Base-by-base conservation (phyloP, 2,329 filamentous ascomycete genomes). In the Neocatenulostroma microsporum region DNA sequence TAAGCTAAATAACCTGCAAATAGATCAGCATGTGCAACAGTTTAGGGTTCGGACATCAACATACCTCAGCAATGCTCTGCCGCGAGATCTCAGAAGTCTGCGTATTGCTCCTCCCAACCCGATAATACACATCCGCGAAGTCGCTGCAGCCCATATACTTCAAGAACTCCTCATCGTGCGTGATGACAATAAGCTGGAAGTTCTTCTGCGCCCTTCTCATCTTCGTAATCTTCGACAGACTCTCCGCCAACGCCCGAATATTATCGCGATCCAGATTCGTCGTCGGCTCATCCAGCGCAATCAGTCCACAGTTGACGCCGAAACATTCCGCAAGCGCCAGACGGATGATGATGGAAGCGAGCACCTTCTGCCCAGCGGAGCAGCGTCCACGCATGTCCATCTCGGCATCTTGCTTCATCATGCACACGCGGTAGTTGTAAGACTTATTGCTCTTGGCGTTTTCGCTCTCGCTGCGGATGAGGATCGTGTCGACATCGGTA, bases 381-480 rank as follows among this genome's bases (percentile, higher is more conserved):
- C 91, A 98, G 37, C 91, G 84, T 1, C 91, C 93, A 45, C 91
- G 85, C 91, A 98, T 98, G 66, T 98, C 91, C 87, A 98, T 94
- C 62, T 98, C 91, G 1, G 84, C 85, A 55, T 93, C 87, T 58
- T 89, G 82, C 67, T 98, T 98, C 50, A 94, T 79, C 91, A 98
- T 98, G 62, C 85, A 88, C 5, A 98, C 68, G 30, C 91, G 84
- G 69, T 98, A 98, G 64, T 98, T 96, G 73, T 96, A 96, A 44
- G 73, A 84, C 53, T 85, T 80, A 54, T 85, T 87, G 35, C 77
- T 80, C 39, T 77, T 76, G 26, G 70, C 70, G 30, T 74, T 77
- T 58, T 96, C 91, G 51, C 36, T 48, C 62, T 96, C 89, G 13
- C 88, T 94, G 26, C 84, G 82, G 63, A 98, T 96, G 55, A 93